Evolutionary conservation across 805 yeast species (phyloP), one percentile per base, ranked within the genome.

Genomic region (Yamadazyma ubonensis): DNA sequence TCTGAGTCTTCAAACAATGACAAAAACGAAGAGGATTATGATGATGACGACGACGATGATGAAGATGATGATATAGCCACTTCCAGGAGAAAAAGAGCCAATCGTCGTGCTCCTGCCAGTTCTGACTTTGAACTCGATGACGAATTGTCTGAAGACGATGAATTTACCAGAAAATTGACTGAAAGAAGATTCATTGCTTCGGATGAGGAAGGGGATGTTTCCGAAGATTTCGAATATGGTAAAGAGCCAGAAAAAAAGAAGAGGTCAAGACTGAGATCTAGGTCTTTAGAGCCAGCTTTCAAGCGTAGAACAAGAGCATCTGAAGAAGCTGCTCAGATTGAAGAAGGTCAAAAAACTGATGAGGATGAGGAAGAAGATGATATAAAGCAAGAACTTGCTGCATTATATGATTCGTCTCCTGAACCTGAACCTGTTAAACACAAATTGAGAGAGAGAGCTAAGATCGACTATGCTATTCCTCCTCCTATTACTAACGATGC

Each of bases 401-500:
- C 81, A 19, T 57, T 84, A 32, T 75, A 78, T 52, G 81, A 79
- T 45, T 70, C 82, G 3, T 79, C 81, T 10, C 81, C 86, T 2
- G 45, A 42, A 12, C 65, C 73, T 19, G 68, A 76, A 20, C 71
- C 71, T 1, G 49, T 65, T 23, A 61, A 60, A 35, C 73, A 67
- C 43, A 68, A 68, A 47, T 59, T 71, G 33, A 58, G 73, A 36
- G 73, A 65, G 46, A 79, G 89, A 41, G 63, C 59, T 12, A 80
- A 81, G 34, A 80, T 90, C 8, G 84, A 89, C 54, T 89, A 89
- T 57, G 76, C 82, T 10, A 70, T 89, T 7, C 91, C 96, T 0
- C 96, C 96, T 1, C 96, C 96, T 3, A 67, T 86, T 3, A 49
- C 70, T 16, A 64, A 63, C 39, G 79, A 73, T 36, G 48, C 49